These are phyloP conservation scores for Xylaria sp. DNA, from an alignment of 2,329 filamentous ascomycete genomes.

Conservation along the genomic window DNA sequence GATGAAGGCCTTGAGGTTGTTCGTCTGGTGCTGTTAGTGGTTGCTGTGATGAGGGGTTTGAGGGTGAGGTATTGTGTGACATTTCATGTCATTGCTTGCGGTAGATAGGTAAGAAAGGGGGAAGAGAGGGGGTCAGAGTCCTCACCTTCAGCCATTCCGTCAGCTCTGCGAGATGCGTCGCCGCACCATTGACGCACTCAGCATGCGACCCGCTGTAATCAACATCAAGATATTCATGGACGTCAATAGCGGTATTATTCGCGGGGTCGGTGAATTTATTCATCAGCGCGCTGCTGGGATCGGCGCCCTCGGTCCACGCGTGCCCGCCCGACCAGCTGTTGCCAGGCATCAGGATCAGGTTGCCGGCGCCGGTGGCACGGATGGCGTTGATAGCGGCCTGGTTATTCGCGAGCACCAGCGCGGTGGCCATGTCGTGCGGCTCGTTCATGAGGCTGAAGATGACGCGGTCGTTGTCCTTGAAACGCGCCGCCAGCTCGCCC, in stretches of 20 bases:
- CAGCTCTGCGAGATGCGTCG: conserved; percentile 47
- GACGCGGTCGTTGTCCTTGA: conserved; percentile 52
- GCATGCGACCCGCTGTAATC: conserved; percentile 53
- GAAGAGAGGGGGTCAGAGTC: background rate
- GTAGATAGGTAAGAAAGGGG: background rate
- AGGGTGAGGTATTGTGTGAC: background rate
- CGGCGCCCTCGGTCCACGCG: conserved; percentile 49
- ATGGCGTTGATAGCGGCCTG: conserved; percentile 55
- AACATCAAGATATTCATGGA: conserved; percentile 58
- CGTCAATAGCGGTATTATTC: conserved; percentile 56
- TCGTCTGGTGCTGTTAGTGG: conserved; percentile 11
- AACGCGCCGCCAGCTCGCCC: conserved; percentile 53
- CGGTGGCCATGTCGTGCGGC: conserved; percentile 56
- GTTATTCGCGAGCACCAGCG: conserved; percentile 52
- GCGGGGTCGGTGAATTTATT: conserved; percentile 51
- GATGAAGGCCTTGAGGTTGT: conserved; percentile 52
- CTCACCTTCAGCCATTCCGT: conserved; percentile 52
- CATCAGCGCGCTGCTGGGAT: conserved; percentile 47
- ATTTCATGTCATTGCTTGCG: too few species aligned
- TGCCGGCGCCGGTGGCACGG: conserved; percentile 49
- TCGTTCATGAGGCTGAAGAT: conserved; percentile 59
- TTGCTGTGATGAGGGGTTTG: background rate
- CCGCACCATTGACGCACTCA: conserved; percentile 48
- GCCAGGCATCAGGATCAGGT: conserved; percentile 55
- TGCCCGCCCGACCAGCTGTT: conserved; percentile 57